Conservation (phyloP, 352 stramenopile species). For the Phytopythium oedochilum region DNA sequence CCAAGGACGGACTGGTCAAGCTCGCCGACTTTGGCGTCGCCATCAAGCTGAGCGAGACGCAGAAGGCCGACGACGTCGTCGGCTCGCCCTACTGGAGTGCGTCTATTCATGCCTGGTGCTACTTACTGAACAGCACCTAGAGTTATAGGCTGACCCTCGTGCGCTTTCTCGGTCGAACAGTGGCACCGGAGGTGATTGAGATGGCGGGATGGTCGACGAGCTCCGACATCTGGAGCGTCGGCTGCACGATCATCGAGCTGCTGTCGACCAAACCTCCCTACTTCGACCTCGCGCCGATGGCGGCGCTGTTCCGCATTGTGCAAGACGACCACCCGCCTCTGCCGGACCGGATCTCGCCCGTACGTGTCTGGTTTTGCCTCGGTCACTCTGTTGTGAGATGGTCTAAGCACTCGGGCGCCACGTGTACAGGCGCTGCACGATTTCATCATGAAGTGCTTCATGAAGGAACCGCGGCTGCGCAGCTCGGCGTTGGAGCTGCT, state of each 20-base stretch:
- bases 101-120: too few species aligned
- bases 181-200: constrained; percentile 96
- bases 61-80: constrained; percentile 88
- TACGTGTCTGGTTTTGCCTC: constrained; percentile 9
- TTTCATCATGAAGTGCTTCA: constrained; percentile 92
- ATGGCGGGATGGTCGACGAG: constrained; percentile 91
- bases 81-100: constrained; percentile 94
- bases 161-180: constrained; percentile 22
- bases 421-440: constrained; percentile 76
- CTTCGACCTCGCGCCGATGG: constrained; percentile 89
- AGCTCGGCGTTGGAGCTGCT: constrained; percentile 84
- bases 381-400: background rate
- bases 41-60: constrained; percentile 83
- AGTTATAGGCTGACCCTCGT: background rate
- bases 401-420: too few species aligned
- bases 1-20: constrained; percentile 90
- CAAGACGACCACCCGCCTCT: constrained; percentile 91
- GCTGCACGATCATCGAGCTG: constrained; percentile 94
- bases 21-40: constrained; percentile 92
- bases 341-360: constrained; percentile 83
- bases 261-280: constrained; percentile 92
- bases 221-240: constrained; percentile 94
- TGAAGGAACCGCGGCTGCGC: constrained; percentile 87
- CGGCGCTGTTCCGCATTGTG: constrained; percentile 91
- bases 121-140: background rate